Percentiles rank a stretch among this genome's conserved stretches.
phyloP scores from a whole-genome alignment of 768 basidiomycete species.

The Daedaleopsis nitida region DNA sequence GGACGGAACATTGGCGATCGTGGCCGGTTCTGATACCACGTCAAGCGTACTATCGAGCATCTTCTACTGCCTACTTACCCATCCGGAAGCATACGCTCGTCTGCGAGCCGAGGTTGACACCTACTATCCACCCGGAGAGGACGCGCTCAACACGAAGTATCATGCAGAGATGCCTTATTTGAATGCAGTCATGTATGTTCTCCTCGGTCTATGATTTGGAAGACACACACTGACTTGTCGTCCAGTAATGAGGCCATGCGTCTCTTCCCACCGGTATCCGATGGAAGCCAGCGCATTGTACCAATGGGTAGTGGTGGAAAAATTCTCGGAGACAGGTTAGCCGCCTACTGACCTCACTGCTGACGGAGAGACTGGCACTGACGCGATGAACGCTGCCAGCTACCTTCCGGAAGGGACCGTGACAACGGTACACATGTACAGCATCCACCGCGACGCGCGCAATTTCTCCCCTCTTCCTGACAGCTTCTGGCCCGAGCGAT shows the following conservation, averaged over 20 bases:
- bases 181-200: constrained; percentile 38
- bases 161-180: constrained; percentile 35
- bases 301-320: constrained; percentile 34
- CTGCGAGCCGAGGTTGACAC: constrained; percentile 46
- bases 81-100: constrained; percentile 39
- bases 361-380: not conserved
- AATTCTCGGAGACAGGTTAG: constrained; percentile 38
- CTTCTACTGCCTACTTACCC: constrained; percentile 42
- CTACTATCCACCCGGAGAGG: constrained; percentile 30
- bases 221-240: not conserved
- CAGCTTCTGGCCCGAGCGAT: constrained; percentile 45
- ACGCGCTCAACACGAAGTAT: constrained; percentile 28
- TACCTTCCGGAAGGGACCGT: constrained; percentile 45
- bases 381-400: constrained; percentile 26
- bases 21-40: constrained; percentile 55
- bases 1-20: constrained; percentile 40
- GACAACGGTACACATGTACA: constrained; percentile 39
- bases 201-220: not conserved
- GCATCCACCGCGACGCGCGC: constrained; percentile 45
- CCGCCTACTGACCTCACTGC: not conserved
- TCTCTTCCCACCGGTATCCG: constrained; percentile 45
- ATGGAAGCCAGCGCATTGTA: constrained; percentile 42
- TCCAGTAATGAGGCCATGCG: constrained; percentile 49
- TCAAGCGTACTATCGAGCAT: constrained; percentile 40
- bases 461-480: constrained; percentile 48